Evolutionary conservation across 257 asterid genomes (phyloP).

Genomic region (Solanum appendiculatum): DNA sequence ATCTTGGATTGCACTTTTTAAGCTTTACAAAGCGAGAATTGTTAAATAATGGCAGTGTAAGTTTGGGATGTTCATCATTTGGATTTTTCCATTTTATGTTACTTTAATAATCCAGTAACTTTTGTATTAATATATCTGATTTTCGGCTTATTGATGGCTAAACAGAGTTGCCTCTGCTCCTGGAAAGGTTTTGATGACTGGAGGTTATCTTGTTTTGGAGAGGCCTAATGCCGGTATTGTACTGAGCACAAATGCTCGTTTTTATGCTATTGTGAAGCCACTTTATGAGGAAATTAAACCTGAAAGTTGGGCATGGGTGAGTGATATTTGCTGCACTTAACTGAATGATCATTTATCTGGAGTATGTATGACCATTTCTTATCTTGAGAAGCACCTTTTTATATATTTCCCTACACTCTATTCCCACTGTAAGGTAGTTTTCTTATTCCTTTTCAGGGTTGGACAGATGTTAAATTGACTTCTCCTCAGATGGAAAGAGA

Average conservation of each 20-base stretch:
- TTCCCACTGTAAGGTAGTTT: background rate
- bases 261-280: slow-evolving; percentile 87
- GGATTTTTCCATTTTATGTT: background rate
- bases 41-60: background rate
- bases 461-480: slow-evolving; percentile 85
- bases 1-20: background rate
- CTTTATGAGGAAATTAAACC: slow-evolving; percentile 50
- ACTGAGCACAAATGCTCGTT: slow-evolving; percentile 92
- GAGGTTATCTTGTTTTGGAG: slow-evolving; percentile 93
- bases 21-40: background rate
- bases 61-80: background rate
- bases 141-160: slow-evolving; percentile 4
- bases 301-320: slow-evolving; percentile 86
- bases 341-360: background rate
- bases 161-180: slow-evolving; percentile 94
- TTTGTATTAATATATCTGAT: background rate
- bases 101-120: background rate
- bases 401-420: background rate
- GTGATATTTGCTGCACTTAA: slow-evolving; percentile 6
- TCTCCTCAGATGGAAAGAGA: slow-evolving; percentile 97
- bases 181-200: slow-evolving; percentile 96
- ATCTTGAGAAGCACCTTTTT: background rate
- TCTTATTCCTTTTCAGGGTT: slow-evolving; percentile 38
- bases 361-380: background rate
- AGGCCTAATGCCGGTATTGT: slow-evolving; percentile 99